phyloP scores from a whole-genome alignment of 331 rosid species.

The Arachis monticola region DNA sequence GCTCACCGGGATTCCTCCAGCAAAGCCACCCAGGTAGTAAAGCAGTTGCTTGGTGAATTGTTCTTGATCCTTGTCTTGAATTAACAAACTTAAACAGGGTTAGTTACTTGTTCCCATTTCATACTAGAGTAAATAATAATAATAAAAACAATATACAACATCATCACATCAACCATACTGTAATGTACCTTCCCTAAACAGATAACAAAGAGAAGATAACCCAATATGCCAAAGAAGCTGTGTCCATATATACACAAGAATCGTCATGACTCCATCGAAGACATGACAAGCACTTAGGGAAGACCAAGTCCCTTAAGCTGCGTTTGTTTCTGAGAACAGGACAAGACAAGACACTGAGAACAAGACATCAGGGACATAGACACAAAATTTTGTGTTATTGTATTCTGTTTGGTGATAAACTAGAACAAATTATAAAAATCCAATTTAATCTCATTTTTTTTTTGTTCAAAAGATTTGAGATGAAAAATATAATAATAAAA shows the following conservation, averaged over 20 bases:
- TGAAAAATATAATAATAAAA: no score
- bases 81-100: constrained; percentile 38
- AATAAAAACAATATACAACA: constrained; percentile 25
- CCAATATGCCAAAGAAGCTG: neutral
- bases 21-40: constrained; percentile 89
- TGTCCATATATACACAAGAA: neutral
- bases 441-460: no score
- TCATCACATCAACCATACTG: constrained; percentile 9
- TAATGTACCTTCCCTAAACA: neutral
- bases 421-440: no score
- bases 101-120: constrained; percentile 40
- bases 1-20: constrained; percentile 99
- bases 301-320: no score
- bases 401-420: no score
- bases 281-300: no score
- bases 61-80: constrained; percentile 92
- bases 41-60: constrained; percentile 86
- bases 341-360: no score
- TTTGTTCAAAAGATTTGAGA: no score
- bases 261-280: no score
- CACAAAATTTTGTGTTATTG: no score
- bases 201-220: neutral
- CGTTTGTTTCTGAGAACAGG: no score
- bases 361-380: no score
- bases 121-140: constrained; percentile 9